phyloP scores from a whole-genome alignment of 1,284 basidiomycete species.

The Trichosporon inkin region DNA sequence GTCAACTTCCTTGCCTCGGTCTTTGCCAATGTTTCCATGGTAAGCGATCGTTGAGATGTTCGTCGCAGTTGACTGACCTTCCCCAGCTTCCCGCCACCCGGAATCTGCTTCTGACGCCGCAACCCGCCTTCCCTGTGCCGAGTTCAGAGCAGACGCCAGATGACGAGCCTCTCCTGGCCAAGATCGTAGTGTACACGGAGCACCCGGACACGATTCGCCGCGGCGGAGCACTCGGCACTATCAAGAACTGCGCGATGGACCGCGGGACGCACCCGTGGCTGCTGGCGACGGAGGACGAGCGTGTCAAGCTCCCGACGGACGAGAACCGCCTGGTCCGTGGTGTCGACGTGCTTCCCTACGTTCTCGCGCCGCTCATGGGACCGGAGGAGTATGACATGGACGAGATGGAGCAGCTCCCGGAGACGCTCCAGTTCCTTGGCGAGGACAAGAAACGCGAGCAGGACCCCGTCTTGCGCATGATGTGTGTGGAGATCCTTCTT shows the following conservation, averaged over 20 bases:
- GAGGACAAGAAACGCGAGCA: conserved; percentile 77
- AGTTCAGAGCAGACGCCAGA: conserved; percentile 28
- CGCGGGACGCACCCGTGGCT: conserved; percentile 45
- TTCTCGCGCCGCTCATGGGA: conserved; percentile 87
- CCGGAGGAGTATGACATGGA: conserved; percentile 91
- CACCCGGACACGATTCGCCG: conserved; percentile 78
- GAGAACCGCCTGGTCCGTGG: conserved; percentile 60
- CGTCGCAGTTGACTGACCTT: background rate
- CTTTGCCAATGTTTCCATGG: conserved; percentile 81
- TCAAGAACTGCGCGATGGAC: conserved; percentile 60
- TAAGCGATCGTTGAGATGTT: conserved; percentile 50
- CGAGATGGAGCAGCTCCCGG: conserved; percentile 81
- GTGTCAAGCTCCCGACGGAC: conserved; percentile 46
- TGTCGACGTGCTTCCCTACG: conserved; percentile 72
- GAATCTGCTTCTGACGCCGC: conserved; percentile 39
- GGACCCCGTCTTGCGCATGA: conserved; percentile 74
- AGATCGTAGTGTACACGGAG: conserved; percentile 80
- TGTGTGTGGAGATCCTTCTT: conserved; percentile 82
- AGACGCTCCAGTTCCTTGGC: conserved; percentile 81
- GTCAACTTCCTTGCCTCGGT: conserved; percentile 86
- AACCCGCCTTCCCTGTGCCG: conserved; percentile 46
- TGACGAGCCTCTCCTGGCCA: conserved; percentile 72
- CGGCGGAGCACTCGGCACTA: conserved; percentile 74
- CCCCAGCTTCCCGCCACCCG: conserved; percentile 43
- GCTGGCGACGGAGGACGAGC: conserved; percentile 45